A percentile compares a stretch with the other conserved stretches of the same genome.
These are phyloP conservation scores for Trichoderma cornu-damae DNA, from an alignment of 2,329 filamentous ascomycete species.

Conservation along the genomic window DNA sequence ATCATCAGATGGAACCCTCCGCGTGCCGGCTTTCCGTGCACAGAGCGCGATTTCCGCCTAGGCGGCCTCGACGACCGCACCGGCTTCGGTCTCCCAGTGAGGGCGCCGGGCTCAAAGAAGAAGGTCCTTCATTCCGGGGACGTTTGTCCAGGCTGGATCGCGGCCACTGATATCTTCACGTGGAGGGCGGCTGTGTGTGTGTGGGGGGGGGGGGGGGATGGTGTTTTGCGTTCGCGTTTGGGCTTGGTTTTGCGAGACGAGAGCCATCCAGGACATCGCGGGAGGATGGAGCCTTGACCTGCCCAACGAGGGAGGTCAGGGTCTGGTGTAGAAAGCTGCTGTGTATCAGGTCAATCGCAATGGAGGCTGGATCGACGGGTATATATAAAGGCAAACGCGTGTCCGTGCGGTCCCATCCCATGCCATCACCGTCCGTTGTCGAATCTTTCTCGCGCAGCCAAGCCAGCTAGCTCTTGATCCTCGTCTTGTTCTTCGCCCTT, in stretches of 20 bases:
- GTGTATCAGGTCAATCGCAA: not conserved
- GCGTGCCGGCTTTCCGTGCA: slow-evolving; percentile 7
- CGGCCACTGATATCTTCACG: slow-evolving; percentile 14
- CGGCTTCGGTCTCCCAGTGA: slow-evolving; percentile 11
- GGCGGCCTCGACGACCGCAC: not conserved
- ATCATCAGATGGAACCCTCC: slow-evolving; percentile 8
- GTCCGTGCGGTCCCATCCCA: not conserved
- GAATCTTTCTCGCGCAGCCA: not conserved
- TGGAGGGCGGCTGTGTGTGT: slow-evolving; percentile 10
- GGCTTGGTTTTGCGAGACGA: not conserved
- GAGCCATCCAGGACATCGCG: slow-evolving; percentile 4
- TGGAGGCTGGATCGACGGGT: not conserved
- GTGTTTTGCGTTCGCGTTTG: not conserved
- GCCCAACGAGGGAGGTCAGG: slow-evolving; percentile 9
- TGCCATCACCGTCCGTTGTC: not conserved
- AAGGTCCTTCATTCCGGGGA: not conserved
- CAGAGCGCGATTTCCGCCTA: not conserved
- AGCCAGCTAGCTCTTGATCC: not conserved
- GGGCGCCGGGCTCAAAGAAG: slow-evolving; percentile 1
- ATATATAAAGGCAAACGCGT: not conserved
- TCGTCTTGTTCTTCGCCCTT: not conserved
- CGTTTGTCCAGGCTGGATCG: not conserved
- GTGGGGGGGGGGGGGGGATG: not conserved
- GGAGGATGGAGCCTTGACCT: slow-evolving; percentile 2
- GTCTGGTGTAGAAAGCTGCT: not conserved